Conservation (phyloP, 2,329 filamentous ascomycete genomes). For the Beauveria pseudobassiana region DNA sequence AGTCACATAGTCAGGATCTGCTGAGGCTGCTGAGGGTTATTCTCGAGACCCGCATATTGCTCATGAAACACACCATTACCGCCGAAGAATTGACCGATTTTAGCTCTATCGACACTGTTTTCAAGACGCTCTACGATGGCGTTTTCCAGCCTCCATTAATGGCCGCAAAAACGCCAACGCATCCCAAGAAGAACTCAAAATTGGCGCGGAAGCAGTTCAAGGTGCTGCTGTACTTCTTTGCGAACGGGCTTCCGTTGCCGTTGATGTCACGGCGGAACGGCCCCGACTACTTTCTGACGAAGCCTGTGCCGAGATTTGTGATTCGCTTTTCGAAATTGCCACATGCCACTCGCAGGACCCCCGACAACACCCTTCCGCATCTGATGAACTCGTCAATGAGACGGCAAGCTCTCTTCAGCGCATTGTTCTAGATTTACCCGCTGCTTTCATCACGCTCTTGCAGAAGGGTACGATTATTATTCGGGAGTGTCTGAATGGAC, state of each 20-base stretch:
- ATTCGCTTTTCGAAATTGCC: constrained; percentile 25
- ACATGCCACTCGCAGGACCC: constrained; percentile 17
- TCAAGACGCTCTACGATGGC: constrained; percentile 35
- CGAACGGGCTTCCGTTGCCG: constrained; percentile 26
- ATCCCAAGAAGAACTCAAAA: constrained; percentile 31
- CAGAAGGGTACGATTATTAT: constrained; percentile 21
- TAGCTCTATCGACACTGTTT: constrained; percentile 26
- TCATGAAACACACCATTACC: constrained; percentile 27
- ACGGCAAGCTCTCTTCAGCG: constrained; percentile 33
- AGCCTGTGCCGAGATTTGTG: constrained; percentile 31
- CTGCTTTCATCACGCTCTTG: constrained; percentile 28
- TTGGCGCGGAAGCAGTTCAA: constrained; percentile 36
- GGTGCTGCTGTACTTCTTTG: constrained; percentile 38
- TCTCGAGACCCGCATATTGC: constrained; percentile 37
- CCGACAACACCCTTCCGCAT: constrained; percentile 16
- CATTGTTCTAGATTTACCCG: constrained; percentile 27
- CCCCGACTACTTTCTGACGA: constrained; percentile 26
- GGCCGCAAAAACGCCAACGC: constrained; percentile 19
- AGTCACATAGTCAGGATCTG: constrained; percentile 43
- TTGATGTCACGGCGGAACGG: constrained; percentile 9
- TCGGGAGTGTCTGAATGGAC: constrained; percentile 17
- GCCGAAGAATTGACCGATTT: constrained; percentile 31
- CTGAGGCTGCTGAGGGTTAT: constrained; percentile 44
- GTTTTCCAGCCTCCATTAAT: constrained; percentile 34
- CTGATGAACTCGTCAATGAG: constrained; percentile 34